A percentile compares a stretch with the other conserved stretches of the same genome.
Conservation (phyloP, 192 early-diverging fungal species). For the Coemansia sp. region DNA sequence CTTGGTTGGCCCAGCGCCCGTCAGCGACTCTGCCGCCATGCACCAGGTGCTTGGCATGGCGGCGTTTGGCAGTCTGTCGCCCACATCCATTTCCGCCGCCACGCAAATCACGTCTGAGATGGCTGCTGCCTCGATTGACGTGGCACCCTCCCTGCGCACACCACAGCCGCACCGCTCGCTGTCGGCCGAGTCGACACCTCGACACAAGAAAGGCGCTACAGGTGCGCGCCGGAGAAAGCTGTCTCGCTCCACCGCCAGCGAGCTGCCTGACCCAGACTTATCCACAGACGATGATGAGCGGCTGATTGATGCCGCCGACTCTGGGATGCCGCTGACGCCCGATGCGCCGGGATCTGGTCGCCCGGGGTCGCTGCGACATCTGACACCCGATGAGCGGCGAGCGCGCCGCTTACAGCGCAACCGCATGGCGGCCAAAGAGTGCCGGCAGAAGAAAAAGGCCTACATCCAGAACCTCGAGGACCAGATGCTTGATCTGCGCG, state of each 20-base stretch:
- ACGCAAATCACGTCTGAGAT: slow-evolving; percentile 8
- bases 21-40: slow-evolving; percentile 9
- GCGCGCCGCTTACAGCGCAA: slow-evolving; percentile 75
- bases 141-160: neutral
- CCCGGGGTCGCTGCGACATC: slow-evolving; percentile 46
- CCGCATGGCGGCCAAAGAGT: slow-evolving; percentile 80
- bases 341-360: slow-evolving; percentile 54
- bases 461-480: slow-evolving; percentile 72
- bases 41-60: slow-evolving; percentile 13
- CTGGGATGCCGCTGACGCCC: slow-evolving; percentile 51
- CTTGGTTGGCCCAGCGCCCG: neutral
- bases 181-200: neutral
- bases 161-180: neutral
- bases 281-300: slow-evolving; percentile 20
- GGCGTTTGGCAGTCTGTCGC: slow-evolving; percentile 21
- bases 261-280: neutral
- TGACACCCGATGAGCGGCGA: slow-evolving; percentile 71
- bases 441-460: slow-evolving; percentile 81
- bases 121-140: slow-evolving; percentile 4
- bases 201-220: neutral
- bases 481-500: slow-evolving; percentile 60
- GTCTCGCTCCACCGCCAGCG: neutral
- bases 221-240: slow-evolving; percentile 17
- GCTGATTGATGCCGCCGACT: neutral
- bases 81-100: slow-evolving; percentile 11